Base-by-base conservation (phyloP, 2,329 filamentous ascomycete species). In the Fusarium heterosporum region DNA sequence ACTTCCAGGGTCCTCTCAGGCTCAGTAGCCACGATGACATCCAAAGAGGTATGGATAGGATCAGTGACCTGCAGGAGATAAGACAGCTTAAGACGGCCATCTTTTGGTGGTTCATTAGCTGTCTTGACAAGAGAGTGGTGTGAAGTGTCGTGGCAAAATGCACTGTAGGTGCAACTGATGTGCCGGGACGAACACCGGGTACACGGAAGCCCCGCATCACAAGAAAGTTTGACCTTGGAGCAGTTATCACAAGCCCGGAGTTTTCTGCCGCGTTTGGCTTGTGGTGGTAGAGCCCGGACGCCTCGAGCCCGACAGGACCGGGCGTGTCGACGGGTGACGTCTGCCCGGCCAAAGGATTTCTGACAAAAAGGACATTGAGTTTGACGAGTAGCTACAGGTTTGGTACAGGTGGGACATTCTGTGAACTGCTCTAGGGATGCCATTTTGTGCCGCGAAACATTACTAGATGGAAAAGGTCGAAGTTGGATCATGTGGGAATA, bases 201-300 rank as follows among this genome's bases (percentile, higher is more conserved):
- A 19, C 68, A 71, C 0, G 68, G 68, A 1, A 45, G 3, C 2
- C 29, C 36, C 1, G 50, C 14, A 3, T 65, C 17, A 1, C 68
- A 71, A 1, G 57, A 69, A 1, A 38, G 48, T 5, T 71, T 71
- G 0, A 28, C 0, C 2, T 19, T 45, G 0, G 51, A 59, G 10
- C 68, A 71, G 0, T 29, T 42, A 14, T 65, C 56, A 12, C 68
- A 71, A 7, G 68, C 62, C 4, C 54, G 62, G 9, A 39, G 28
- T 1, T 67, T 71, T 32, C 63, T 62, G 8, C 68, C 68, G 1
- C 56, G 58, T 22, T 55, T 69, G 6, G 56, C 48, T 2, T 13
- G 22, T 14, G 43, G 52, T 16, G 58, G 68, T 3, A 71, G 36
- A 52, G 51, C 28, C 1, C 47, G 56, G 11, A 48, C 38, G 6